Evolutionary conservation across 805 yeast genomes (phyloP).

Genomic region (Kuraishia hungarica): DNA sequence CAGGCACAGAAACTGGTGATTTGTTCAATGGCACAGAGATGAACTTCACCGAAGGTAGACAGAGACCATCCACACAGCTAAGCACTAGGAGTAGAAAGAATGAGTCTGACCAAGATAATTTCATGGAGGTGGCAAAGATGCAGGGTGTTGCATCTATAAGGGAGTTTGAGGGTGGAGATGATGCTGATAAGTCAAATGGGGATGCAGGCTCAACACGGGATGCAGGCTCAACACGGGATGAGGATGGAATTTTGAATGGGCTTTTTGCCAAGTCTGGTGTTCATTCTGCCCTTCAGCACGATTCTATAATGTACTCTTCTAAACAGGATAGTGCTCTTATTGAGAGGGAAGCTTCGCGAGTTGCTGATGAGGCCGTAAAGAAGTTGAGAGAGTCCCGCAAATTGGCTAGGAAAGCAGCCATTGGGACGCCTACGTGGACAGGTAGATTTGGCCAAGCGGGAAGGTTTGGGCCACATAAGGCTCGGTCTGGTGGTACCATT

Average conservation of each 20-base stretch:
- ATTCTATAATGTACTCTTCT: conserved; percentile 53
- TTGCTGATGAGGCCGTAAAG: conserved; percentile 55
- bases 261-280: conserved; percentile 65
- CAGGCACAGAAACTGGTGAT: conserved; percentile 62
- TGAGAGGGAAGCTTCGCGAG: conserved; percentile 53
- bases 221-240: no score
- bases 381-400: conserved; percentile 56
- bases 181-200: conserved; percentile 25
- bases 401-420: conserved; percentile 31
- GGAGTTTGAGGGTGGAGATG: conserved; percentile 45
- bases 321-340: conserved; percentile 45
- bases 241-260: conserved; percentile 64
- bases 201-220: conserved; percentile 6
- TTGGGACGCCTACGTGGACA: conserved; percentile 95
- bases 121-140: conserved; percentile 52
- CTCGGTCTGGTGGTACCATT: background rate
- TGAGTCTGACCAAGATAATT: conserved; percentile 51
- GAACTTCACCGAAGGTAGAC: conserved; percentile 23
- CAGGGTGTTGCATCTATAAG: conserved; percentile 71
- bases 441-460: conserved; percentile 89
- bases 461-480: conserved; percentile 24
- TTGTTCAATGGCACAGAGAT: conserved; percentile 44
- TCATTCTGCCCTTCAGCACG: conserved; percentile 73
- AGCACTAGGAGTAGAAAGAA: conserved; percentile 13
- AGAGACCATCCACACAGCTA: conserved; percentile 24